These are phyloP conservation scores for Monosporozyma aquatica DNA, from an alignment of 805 yeast genomes.

Conservation along the genomic window DNA sequence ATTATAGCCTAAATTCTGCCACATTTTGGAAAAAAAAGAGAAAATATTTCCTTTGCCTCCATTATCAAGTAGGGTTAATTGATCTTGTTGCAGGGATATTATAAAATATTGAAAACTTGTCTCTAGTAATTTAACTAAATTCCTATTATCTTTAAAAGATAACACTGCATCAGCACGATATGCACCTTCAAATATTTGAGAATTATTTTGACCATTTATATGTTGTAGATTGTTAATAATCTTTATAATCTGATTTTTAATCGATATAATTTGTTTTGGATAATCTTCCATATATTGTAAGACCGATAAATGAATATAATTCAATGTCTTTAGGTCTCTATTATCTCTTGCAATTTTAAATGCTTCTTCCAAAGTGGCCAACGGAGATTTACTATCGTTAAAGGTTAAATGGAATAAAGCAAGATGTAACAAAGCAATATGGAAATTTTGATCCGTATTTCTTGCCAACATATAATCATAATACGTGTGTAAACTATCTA, in stretches of 20 bases:
- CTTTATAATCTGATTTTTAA: conserved; percentile 54
- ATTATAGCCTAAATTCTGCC: conserved; percentile 18
- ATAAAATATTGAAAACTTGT: conserved; percentile 49
- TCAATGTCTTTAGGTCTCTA: conserved; percentile 63
- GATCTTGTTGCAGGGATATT: conserved; percentile 40
- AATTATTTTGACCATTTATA: conserved; percentile 22
- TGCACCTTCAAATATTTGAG: conserved; percentile 39
- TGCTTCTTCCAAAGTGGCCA: conserved; percentile 78
- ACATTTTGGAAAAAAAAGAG: conserved; percentile 8
- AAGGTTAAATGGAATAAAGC: conserved; percentile 66
- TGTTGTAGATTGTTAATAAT: conserved; percentile 46
- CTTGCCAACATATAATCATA: conserved; percentile 71
- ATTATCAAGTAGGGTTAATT: conserved; percentile 2
- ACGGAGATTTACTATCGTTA: conserved; percentile 57
- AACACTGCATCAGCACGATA: conserved; percentile 57
- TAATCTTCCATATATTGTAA: conserved; percentile 58
- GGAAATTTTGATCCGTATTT: conserved; percentile 56
- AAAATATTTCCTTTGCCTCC: conserved; percentile 2
- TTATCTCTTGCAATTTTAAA: conserved; percentile 81
- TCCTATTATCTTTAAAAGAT: conserved; percentile 42
- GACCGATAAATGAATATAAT: conserved; percentile 66
- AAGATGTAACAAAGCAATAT: conserved; percentile 62
- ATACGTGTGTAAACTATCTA: conserved; percentile 48
- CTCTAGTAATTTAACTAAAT: conserved; percentile 40
- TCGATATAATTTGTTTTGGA: conserved; percentile 47